Conservation (phyloP, 2,329 filamentous ascomycete species). For the Ambrosiella cleistominuta region DNA sequence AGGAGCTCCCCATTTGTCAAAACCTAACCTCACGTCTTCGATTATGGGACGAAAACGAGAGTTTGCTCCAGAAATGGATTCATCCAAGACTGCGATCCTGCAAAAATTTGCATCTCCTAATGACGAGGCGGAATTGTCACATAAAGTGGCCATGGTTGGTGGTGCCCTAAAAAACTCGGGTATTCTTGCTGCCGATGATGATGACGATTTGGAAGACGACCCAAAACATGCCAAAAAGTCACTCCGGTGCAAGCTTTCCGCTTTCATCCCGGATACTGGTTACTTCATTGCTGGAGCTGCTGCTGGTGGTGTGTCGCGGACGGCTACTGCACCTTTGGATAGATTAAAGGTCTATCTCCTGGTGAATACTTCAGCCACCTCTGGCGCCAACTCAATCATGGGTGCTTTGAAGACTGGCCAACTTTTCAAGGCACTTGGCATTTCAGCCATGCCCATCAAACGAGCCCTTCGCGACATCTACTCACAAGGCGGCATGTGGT, state of each 20-base stretch:
- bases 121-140: not conserved
- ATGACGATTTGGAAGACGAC: not conserved
- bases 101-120: too few species aligned
- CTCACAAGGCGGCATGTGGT: constrained; percentile 7
- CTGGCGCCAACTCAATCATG: constrained; percentile 34
- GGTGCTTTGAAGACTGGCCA: constrained; percentile 54
- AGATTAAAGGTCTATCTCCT: constrained; percentile 95
- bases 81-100: not conserved
- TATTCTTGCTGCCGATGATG: not conserved
- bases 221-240: constrained; percentile 1
- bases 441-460: constrained; percentile 61
- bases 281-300: constrained; percentile 94
- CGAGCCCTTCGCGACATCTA: constrained; percentile 25
- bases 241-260: constrained; percentile 33
- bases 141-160: not conserved
- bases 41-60: constrained; percentile 3
- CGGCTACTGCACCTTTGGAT: constrained; percentile 87
- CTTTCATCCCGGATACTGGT: constrained; percentile 71
- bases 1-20: not conserved
- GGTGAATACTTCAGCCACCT: constrained; percentile 50
- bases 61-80: not conserved
- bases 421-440: constrained; percentile 44
- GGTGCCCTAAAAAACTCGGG: not conserved
- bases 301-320: constrained; percentile 86
- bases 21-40: not conserved